A percentile compares a stretch with the other conserved stretches of the same genome.
Evolutionary conservation across 2,329 filamentous ascomycete species (phyloP).

Genomic region (Colletotrichum melonis): DNA sequence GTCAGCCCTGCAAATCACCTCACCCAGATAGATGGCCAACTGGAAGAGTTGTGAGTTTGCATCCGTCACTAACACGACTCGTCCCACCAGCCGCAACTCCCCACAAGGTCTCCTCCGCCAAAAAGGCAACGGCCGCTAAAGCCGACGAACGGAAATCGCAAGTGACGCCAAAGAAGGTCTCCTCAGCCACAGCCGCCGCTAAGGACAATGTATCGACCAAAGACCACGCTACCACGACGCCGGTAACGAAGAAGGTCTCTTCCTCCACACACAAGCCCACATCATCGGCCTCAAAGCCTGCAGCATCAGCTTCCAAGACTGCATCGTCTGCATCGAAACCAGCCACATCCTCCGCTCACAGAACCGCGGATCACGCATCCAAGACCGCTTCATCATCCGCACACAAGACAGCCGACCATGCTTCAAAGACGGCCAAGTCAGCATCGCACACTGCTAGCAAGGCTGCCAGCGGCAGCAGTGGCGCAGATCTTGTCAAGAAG

Average conservation of each 20-base stretch:
- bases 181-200: not conserved
- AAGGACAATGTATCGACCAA: not conserved
- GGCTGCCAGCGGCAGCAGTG: not conserved
- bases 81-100: conserved; percentile 8
- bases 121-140: not conserved
- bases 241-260: conserved; percentile 3
- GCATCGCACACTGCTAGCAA: not conserved
- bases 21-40: rapidly evolving
- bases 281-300: not conserved
- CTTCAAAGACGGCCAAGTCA: not conserved
- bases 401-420: not conserved
- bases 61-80: not conserved
- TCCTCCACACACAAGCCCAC: conserved; percentile 2
- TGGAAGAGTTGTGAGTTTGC: not conserved
- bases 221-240: not conserved
- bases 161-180: not conserved
- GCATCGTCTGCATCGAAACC: not conserved
- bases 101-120: not conserved
- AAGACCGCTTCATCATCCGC: not conserved
- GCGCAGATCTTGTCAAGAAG: conserved; percentile 7
- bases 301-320: not conserved
- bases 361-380: not conserved
- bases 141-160: not conserved
- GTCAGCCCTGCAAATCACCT: not conserved
- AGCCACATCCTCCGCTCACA: not conserved